These are phyloP conservation scores for Dinochytrium kinnereticum DNA, from an alignment of 371 early-diverging fungal species.

Conservation along the genomic window DNA sequence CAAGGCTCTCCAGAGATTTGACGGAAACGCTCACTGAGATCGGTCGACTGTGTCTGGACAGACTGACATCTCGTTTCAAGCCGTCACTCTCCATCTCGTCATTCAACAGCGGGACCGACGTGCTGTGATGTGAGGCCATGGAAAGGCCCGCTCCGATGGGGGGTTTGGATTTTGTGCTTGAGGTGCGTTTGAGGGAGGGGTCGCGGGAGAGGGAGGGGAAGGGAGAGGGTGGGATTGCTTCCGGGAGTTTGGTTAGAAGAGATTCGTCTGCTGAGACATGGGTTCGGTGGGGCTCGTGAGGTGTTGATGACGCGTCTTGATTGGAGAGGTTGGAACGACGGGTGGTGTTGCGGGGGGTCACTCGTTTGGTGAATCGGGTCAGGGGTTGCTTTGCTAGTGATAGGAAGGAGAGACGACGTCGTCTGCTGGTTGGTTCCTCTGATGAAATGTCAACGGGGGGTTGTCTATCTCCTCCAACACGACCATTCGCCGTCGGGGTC, in stretches of 20 bases:
- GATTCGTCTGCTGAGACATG: not conserved
- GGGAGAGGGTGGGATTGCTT: not conserved
- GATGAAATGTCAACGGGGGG: not conserved
- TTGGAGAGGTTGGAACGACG: not conserved
- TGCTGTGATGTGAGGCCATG: not conserved
- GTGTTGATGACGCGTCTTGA: not conserved
- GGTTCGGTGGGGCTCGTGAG: not conserved
- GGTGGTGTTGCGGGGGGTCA: too few species aligned
- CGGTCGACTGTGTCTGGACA: too few species aligned
- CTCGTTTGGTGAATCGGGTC: not conserved
- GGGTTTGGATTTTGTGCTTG: not conserved
- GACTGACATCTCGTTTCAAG: too few species aligned
- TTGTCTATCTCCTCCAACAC: not conserved
- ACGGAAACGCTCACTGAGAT: too few species aligned
- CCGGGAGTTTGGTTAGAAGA: not conserved
- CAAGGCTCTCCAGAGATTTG: not conserved
- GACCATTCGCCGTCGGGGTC: not conserved
- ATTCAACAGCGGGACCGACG: too few species aligned
- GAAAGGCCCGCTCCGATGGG: not conserved
- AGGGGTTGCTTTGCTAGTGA: not conserved
- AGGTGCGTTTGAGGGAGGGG: not conserved
- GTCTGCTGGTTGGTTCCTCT: not conserved
- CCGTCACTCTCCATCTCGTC: too few species aligned
- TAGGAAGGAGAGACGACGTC: conserved; percentile 10
- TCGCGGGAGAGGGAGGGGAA: not conserved